Conservation (phyloP, 169 alveolate genomes). For the Neospora caninum region DNA sequence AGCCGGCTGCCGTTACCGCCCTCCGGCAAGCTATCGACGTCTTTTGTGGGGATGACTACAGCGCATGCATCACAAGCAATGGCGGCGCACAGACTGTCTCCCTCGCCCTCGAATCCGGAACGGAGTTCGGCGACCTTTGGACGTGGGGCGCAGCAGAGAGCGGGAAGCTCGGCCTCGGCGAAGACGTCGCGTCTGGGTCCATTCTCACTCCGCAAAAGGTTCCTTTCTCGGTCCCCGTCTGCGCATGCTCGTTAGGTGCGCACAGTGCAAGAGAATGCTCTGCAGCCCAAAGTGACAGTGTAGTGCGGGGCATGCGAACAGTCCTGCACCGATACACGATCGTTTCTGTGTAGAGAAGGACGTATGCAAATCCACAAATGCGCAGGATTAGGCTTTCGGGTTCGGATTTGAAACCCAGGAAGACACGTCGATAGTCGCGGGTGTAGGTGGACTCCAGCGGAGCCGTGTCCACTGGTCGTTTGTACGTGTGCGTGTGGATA, state of each 20-base stretch:
- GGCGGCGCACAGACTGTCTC: slow-evolving; percentile 64
- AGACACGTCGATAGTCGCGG: too few relatives aligned
- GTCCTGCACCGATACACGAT: not conserved
- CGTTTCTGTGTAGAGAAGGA: not conserved
- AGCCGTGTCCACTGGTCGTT: too few relatives aligned
- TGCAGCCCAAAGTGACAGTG: too few relatives aligned
- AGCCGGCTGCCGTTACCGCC: slow-evolving; percentile 80
- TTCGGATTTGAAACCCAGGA: too few relatives aligned
- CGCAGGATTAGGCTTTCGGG: not conserved
- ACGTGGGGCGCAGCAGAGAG: slow-evolving; percentile 88
- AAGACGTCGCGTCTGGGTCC: slow-evolving; percentile 72
- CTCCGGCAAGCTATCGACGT: slow-evolving; percentile 83
- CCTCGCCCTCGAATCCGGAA: not conserved
- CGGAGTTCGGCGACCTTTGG: slow-evolving; percentile 82
- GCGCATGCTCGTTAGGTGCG: slow-evolving; percentile 81
- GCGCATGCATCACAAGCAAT: slow-evolving; percentile 81
- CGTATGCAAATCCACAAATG: not conserved
- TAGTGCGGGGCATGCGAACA: not conserved
- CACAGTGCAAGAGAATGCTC: not conserved
- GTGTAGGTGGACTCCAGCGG: too few relatives aligned
- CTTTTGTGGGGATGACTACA: slow-evolving; percentile 85
- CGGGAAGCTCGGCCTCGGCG: slow-evolving; percentile 90
- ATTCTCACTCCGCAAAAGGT: slow-evolving; percentile 82
- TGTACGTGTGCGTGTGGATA: too few relatives aligned
- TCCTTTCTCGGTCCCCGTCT: slow-evolving; percentile 74